These are phyloP conservation scores for Jamesozyma hellenica DNA, from an alignment of 805 yeast species.

Conservation along the genomic window DNA sequence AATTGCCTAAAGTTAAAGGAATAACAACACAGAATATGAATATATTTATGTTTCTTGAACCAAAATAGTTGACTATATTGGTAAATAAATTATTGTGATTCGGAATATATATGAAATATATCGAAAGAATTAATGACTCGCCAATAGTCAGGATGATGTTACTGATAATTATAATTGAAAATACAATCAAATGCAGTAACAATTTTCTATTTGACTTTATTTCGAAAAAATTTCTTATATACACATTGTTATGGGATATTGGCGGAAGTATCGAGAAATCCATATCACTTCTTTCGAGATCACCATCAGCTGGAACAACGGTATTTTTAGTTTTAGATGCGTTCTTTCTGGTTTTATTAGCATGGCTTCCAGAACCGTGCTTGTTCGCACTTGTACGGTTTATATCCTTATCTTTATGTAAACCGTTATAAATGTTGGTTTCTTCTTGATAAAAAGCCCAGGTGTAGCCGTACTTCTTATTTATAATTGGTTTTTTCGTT, in stretches of 20 bases:
- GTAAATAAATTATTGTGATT: constrained; percentile 27
- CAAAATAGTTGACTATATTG: constrained; percentile 27
- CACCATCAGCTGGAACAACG: background rate
- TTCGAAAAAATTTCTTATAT: constrained; percentile 7
- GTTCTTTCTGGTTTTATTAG: background rate
- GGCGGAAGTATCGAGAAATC: too few species aligned
- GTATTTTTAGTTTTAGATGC: background rate
- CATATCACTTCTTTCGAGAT: background rate
- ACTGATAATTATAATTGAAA: constrained; percentile 11
- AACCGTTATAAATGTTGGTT: background rate
- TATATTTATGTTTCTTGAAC: constrained; percentile 22
- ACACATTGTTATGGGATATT: background rate
- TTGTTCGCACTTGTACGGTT: too few species aligned
- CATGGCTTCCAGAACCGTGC: background rate
- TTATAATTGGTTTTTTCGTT: constrained; percentile 3
- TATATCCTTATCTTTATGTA: too few species aligned
- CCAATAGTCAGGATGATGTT: constrained; percentile 25
- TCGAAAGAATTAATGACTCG: constrained; percentile 29
- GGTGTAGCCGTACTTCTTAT: constrained; percentile 5
- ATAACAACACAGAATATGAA: constrained; percentile 26
- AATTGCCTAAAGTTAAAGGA: constrained; percentile 24
- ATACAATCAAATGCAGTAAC: constrained; percentile 6
- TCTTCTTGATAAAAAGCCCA: constrained; percentile 4
- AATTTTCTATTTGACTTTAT: constrained; percentile 7
- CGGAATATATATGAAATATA: constrained; percentile 34